Conservation (phyloP, 1,284 basidiomycete species). For the Tilletia indica region DNA sequence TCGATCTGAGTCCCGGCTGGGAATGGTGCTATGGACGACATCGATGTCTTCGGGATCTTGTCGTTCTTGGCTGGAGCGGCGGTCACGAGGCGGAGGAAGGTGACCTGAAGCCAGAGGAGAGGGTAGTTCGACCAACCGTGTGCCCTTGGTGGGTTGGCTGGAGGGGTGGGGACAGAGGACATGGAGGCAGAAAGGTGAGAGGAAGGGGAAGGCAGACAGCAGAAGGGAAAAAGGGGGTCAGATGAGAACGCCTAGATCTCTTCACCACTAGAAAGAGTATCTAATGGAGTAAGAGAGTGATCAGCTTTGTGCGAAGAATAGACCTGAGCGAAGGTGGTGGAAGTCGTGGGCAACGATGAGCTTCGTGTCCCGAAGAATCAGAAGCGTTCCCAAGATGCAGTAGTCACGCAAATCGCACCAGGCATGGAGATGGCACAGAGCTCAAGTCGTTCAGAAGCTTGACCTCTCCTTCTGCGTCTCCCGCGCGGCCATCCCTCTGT, state of each 20-base stretch:
- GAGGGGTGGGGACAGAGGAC: not conserved
- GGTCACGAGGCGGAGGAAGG: not conserved
- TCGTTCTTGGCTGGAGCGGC: not conserved
- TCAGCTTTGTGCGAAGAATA: not conserved
- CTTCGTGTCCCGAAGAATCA: too few species aligned
- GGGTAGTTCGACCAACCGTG: not conserved
- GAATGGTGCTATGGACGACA: conserved; percentile 7
- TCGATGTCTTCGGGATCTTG: not conserved
- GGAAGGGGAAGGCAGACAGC: not conserved
- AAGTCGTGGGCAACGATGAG: not conserved
- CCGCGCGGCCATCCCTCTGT: too few species aligned
- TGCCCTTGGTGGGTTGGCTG: not conserved
- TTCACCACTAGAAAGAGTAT: not conserved
- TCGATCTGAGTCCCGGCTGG: not conserved
- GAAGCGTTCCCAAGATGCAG: too few species aligned
- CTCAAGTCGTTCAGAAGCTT: too few species aligned
- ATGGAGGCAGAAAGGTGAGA: not conserved
- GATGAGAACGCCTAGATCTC: not conserved
- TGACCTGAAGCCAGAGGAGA: not conserved
- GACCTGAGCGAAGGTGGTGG: too few species aligned
- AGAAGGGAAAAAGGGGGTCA: not conserved
- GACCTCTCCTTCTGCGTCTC: too few species aligned
- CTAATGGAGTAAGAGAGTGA: too few species aligned
- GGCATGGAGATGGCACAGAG: too few species aligned
- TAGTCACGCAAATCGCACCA: too few species aligned